Evolutionary conservation across 257 asterid species (phyloP).

Genomic region (Eucommia ulmoides): DNA sequence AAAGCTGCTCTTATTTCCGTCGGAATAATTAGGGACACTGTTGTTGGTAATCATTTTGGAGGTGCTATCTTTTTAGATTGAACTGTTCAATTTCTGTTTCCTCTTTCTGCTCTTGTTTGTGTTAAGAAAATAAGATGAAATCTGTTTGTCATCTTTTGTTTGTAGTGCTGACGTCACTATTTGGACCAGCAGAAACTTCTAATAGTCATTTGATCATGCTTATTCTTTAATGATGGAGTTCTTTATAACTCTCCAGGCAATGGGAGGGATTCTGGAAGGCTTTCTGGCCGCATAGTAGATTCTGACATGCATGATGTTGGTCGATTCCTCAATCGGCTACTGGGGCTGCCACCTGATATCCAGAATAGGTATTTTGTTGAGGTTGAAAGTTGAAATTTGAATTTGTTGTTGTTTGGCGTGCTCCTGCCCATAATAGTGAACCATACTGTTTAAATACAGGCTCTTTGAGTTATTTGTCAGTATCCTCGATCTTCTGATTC

Average conservation of each 20-base stretch:
- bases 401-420: too few species aligned
- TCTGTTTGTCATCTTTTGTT: neutral
- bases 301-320: slow-evolving; percentile 97
- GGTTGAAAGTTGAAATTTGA: neutral
- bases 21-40: slow-evolving; percentile 75
- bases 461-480: slow-evolving; percentile 85
- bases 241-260: slow-evolving; percentile 29
- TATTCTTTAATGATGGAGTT: neutral
- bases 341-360: slow-evolving; percentile 87
- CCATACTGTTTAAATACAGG: slow-evolving; percentile 41
- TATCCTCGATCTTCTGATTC: slow-evolving; percentile 68
- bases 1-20: slow-evolving; percentile 89
- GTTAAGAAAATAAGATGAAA: neutral
- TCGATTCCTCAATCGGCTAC: slow-evolving; percentile 88
- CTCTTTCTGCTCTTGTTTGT: slow-evolving; percentile 1
- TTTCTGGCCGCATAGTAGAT: slow-evolving; percentile 78
- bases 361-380: slow-evolving; percentile 62
- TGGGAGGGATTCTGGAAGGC: slow-evolving; percentile 64
- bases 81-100: slow-evolving; percentile 3
- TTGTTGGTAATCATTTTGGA: slow-evolving; percentile 39
- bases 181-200: neutral
- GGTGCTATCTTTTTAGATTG: neutral
- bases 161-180: neutral
- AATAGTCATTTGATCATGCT: neutral
- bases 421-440: slow-evolving; percentile 14